Percentiles rank a stretch among this genome's conserved stretches.
Evolutionary conservation across 2,329 filamentous ascomycete species (phyloP).

Genomic region (Hypoxylon sp.): DNA sequence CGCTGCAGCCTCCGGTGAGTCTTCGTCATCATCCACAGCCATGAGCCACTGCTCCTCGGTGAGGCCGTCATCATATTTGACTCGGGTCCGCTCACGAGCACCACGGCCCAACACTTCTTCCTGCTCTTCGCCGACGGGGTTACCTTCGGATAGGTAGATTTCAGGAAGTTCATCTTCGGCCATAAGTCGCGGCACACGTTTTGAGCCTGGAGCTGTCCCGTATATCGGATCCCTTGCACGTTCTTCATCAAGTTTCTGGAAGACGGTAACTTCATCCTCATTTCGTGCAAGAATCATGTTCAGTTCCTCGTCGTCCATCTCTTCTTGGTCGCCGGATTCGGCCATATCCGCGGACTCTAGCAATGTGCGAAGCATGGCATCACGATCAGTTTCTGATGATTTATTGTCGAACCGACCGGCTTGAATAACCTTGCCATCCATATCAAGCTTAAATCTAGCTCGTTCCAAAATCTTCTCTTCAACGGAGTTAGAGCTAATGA

Average conservation of each 20-base stretch:
- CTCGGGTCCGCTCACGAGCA: conserved; percentile 92
- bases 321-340: conserved; percentile 83
- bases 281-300: conserved; percentile 94
- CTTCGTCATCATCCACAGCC: conserved; percentile 96
- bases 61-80: conserved; percentile 96
- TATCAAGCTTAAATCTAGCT: conserved; percentile 97
- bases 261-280: conserved; percentile 82
- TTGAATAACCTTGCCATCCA: conserved; percentile 99
- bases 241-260: conserved; percentile 88
- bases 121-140: conserved; percentile 82
- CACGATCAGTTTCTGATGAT: conserved; percentile 97
- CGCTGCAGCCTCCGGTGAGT: conserved; percentile 92
- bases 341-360: conserved; percentile 85
- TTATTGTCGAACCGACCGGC: conserved; percentile 99
- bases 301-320: conserved; percentile 98
- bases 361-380: conserved; percentile 94
- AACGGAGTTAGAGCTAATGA: conserved; percentile 97
- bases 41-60: conserved; percentile 99
- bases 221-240: conserved; percentile 77
- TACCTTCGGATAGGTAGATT: conserved; percentile 91
- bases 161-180: conserved; percentile 90
- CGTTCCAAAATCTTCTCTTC: conserved; percentile 99
- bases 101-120: conserved; percentile 88
- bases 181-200: conserved; percentile 83
- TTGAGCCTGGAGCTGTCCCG: conserved; percentile 74